Evolutionary conservation across 768 basidiomycete species (phyloP).

Genomic region (Phylloporus scabripes): DNA sequence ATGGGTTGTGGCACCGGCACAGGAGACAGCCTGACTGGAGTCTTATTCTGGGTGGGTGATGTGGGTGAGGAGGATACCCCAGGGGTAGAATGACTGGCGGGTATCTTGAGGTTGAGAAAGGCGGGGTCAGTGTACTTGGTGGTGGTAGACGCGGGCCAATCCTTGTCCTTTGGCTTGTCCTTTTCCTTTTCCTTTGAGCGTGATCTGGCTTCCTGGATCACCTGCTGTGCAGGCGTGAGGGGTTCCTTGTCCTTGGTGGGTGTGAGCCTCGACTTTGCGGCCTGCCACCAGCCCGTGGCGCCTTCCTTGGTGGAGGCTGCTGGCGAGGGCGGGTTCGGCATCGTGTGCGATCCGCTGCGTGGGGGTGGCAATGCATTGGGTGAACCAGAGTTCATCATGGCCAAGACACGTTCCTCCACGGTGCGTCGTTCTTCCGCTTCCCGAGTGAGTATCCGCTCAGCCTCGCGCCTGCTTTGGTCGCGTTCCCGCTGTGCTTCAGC

Average conservation of each 20-base stretch:
- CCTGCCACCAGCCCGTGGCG: conserved; percentile 59
- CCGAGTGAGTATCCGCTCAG: conserved; percentile 65
- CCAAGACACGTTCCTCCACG: conserved; percentile 69
- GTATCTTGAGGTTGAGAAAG: conserved; percentile 50
- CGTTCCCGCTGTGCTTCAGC: conserved; percentile 75
- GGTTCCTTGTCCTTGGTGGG: conserved; percentile 69
- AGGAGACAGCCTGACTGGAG: conserved; percentile 28
- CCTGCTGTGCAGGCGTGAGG: conserved; percentile 81
- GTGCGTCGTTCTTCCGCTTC: conserved; percentile 66
- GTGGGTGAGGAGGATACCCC: conserved; percentile 47
- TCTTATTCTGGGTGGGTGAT: conserved; percentile 53
- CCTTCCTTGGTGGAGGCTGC: conserved; percentile 59
- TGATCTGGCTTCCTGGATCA: conserved; percentile 68
- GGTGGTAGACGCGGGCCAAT: conserved; percentile 52
- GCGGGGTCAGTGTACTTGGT: conserved; percentile 55
- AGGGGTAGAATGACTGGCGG: conserved; percentile 42
- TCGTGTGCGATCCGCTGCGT: conserved; percentile 54
- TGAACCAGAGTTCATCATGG: conserved; percentile 54
- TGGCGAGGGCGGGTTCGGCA: conserved; percentile 57
- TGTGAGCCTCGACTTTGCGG: conserved; percentile 69
- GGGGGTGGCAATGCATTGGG: conserved; percentile 48
- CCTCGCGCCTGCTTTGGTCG: conserved; percentile 68
- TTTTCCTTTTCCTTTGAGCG: conserved; percentile 48
- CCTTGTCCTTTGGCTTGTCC: conserved; percentile 41
- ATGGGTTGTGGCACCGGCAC: conserved; percentile 38